Evolutionary conservation across 768 basidiomycete species (phyloP).

Genomic region (Dacryopinax primogenitus): DNA sequence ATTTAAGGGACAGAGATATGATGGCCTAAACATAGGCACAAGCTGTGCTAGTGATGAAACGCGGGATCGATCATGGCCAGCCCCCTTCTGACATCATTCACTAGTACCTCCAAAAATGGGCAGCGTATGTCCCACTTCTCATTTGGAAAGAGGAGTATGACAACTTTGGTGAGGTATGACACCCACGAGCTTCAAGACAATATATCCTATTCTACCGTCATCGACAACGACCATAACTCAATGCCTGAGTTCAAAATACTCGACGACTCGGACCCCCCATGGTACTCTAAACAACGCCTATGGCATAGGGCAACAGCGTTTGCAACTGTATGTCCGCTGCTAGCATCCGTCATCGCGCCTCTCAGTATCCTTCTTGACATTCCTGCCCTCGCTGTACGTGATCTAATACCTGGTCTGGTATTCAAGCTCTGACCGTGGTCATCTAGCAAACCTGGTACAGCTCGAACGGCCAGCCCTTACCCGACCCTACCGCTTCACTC

Average conservation of each 20-base stretch:
- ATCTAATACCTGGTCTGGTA: neutral
- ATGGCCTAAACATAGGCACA: too few species aligned
- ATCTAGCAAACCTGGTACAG: conserved; percentile 25
- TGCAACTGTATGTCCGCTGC: conserved; percentile 22
- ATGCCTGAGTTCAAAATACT: neutral
- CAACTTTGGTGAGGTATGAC: too few species aligned
- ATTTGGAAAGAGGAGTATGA: too few species aligned
- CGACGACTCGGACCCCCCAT: neutral
- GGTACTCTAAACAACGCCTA: neutral
- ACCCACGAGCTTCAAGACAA: too few species aligned
- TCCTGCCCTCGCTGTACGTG: conserved; percentile 26
- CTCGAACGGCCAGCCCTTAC: conserved; percentile 18
- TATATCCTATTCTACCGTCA: too few species aligned
- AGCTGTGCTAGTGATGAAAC: too few species aligned
- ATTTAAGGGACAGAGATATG: too few species aligned
- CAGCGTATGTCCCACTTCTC: too few species aligned
- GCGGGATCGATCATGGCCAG: too few species aligned
- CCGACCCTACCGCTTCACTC: conserved; percentile 23
- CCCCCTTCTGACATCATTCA: too few species aligned
- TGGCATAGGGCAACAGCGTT: neutral
- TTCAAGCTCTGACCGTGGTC: neutral
- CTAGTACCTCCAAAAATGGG: too few species aligned
- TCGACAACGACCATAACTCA: too few species aligned
- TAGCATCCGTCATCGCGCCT: conserved; percentile 28
- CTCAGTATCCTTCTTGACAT: conserved; percentile 29